Evolutionary conservation across 176 grass and related monocot genomes (phyloP).

Genomic region (Avena atlantica): DNA sequence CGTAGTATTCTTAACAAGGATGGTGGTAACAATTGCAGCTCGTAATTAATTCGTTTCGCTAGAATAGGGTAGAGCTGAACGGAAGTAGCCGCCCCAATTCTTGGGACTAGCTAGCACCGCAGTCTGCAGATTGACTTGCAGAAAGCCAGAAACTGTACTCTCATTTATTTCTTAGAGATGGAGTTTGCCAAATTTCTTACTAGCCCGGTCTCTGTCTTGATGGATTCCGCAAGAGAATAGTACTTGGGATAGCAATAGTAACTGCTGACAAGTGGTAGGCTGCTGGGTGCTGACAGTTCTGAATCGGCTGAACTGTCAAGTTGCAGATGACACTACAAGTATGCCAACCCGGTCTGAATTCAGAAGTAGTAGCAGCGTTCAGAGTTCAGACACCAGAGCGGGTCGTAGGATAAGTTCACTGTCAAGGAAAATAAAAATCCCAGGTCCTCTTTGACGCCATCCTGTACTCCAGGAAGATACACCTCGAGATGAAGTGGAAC

Average conservation of each 20-base stretch:
- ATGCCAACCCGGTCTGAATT: not conserved
- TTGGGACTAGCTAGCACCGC: not conserved
- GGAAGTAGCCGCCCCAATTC: not conserved
- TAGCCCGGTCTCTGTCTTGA: not conserved
- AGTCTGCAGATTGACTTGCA: constrained; percentile 15
- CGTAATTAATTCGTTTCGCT: not conserved
- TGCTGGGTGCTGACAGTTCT: not conserved
- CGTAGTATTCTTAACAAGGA: not conserved
- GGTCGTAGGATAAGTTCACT: not conserved
- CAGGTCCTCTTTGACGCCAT: too few species aligned
- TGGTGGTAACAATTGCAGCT: not conserved
- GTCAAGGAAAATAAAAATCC: too few species aligned
- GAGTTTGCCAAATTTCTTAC: too few species aligned
- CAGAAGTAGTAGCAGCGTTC: not conserved
- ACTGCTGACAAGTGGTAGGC: not conserved
- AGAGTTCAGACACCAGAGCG: not conserved
- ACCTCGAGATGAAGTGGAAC: constrained; percentile 80
- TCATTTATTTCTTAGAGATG: too few species aligned
- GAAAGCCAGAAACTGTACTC: not conserved
- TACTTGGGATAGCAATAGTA: not conserved
- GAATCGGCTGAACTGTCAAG: not conserved
- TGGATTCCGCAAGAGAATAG: not conserved
- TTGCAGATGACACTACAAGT: not conserved
- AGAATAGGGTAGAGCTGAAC: not conserved
- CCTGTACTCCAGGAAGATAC: constrained; percentile 48